Base-by-base conservation (phyloP, 345 rosid genomes). In the Arabis alpina region DNA sequence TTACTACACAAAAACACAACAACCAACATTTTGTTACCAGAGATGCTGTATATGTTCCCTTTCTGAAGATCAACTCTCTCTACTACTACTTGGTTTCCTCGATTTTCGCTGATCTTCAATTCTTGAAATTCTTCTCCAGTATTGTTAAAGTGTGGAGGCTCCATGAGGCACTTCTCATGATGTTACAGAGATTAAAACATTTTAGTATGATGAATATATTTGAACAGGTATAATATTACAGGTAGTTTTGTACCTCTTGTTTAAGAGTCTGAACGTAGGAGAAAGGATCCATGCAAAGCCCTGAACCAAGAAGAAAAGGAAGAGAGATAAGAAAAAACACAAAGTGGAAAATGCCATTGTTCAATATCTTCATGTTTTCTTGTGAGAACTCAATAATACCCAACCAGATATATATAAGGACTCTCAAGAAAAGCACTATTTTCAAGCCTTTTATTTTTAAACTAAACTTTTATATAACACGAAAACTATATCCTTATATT, bases 91-190 rank as follows among this genome's bases (percentile, higher is more conserved):
- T 10, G 54, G 19, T 66, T 63, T 10, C 53, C 65, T 68, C 70
- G 81, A 42, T 43, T 48, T 3, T 84, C 88, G 48, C 58, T 68
- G 34, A 37, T 41, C 1, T 54, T 44, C 87, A 88, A 75, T 4
- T 84, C 82, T 28, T 71, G 12, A 19, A 85, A 74, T 57, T 84
- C 88, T 77, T 88, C 73, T 57, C 23, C 66, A 40, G 58, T 37
- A 10, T 36, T 56, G 12, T 6, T 82, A 41, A 85, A 76, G 58
- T 62, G 48, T 59, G 55, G 56, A 2, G 87, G 93, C 70, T 78
- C 83, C 34, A 25, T 71, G 81, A 84, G 71, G 66, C 97, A 89
- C 96, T 91, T 90, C 3, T 10, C 28, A 58, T 14, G 40, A 48
- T 10, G 2, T 37, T 57, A 68, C 14, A 36, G 32, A 37, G 28